Conservation (phyloP, 441 rosid genomes). For the Bocquillonia castaneifolia region DNA sequence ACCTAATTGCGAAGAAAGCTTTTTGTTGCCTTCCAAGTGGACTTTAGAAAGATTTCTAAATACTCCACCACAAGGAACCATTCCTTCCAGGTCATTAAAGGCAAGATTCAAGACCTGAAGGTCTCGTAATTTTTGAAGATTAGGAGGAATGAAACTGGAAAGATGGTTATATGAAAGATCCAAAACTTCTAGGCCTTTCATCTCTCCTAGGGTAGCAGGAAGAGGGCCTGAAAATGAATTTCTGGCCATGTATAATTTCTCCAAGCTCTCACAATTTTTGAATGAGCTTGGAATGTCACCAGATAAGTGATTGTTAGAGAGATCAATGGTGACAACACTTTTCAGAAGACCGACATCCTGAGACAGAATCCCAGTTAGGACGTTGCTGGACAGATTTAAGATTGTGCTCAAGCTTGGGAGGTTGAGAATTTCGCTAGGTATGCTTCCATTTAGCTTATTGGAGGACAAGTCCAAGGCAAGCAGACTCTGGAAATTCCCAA, state of each 20-base stretch:
- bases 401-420: constrained; percentile 34
- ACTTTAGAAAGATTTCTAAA: constrained; percentile 28
- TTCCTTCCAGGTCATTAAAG: constrained; percentile 42
- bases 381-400: constrained; percentile 42
- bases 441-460: constrained; percentile 43
- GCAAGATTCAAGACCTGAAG: constrained; percentile 42
- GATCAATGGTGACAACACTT: constrained; percentile 35
- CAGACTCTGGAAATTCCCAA: constrained; percentile 33
- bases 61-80: constrained; percentile 29
- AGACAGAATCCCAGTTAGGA: constrained; percentile 34
- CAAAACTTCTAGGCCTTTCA: constrained; percentile 39
- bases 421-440: constrained; percentile 39
- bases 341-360: constrained; percentile 29
- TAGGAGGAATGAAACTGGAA: constrained; percentile 42
- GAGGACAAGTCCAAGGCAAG: constrained; percentile 43
- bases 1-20: constrained; percentile 24
- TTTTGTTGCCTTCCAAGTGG: constrained; percentile 36
- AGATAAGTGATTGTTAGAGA: constrained; percentile 38
- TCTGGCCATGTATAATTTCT: constrained; percentile 33
- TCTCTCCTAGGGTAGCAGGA: constrained; percentile 33
- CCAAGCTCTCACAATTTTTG: constrained; percentile 42
- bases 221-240: constrained; percentile 38
- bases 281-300: constrained; percentile 41
- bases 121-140: constrained; percentile 29
- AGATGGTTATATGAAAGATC: constrained; percentile 47